Conservation (phyloP, 306 rosid species). For the Begonia fuchsioides region DNA sequence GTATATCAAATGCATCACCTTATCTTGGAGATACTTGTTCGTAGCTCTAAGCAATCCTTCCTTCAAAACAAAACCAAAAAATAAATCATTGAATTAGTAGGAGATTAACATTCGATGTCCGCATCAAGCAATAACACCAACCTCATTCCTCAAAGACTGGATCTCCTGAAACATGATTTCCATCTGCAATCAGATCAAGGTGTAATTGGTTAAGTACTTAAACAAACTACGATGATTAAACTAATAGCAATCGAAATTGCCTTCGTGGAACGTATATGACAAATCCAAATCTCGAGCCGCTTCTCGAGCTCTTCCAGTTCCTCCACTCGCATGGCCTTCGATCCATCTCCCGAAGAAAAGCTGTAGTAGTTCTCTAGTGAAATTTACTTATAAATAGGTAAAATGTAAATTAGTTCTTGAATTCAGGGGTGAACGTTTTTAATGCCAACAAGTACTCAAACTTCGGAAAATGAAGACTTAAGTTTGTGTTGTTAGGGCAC, state of each 20-base stretch:
- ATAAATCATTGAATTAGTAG: background rate
- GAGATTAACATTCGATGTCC: no score
- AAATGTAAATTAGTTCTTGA: no score
- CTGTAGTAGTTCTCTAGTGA: no score
- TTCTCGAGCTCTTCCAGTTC: slow-evolving; percentile 69
- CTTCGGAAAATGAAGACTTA: no score
- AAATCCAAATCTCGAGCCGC: slow-evolving; percentile 76
- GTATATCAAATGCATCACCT: slow-evolving; percentile 9
- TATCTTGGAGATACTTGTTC: slow-evolving; percentile 21
- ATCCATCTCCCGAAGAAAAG: slow-evolving; percentile 52
- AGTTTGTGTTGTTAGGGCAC: no score
- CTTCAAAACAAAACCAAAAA: slow-evolving; percentile 12
- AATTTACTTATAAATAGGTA: no score
- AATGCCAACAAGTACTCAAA: no score
- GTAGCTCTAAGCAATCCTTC: slow-evolving; percentile 21
- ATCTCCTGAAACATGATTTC: slow-evolving; percentile 66
- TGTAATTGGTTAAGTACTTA: background rate
- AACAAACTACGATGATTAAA: background rate
- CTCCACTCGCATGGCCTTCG: slow-evolving; percentile 40
- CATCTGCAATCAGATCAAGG: slow-evolving; percentile 26
- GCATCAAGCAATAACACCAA: slow-evolving; percentile 8
- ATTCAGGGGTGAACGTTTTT: no score
- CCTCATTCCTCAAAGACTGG: slow-evolving; percentile 60
- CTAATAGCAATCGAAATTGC: no score
- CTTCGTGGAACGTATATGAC: slow-evolving; percentile 72